Conservation (phyloP, 23 red algal genomes). For the Chondrus crispus region DNA sequence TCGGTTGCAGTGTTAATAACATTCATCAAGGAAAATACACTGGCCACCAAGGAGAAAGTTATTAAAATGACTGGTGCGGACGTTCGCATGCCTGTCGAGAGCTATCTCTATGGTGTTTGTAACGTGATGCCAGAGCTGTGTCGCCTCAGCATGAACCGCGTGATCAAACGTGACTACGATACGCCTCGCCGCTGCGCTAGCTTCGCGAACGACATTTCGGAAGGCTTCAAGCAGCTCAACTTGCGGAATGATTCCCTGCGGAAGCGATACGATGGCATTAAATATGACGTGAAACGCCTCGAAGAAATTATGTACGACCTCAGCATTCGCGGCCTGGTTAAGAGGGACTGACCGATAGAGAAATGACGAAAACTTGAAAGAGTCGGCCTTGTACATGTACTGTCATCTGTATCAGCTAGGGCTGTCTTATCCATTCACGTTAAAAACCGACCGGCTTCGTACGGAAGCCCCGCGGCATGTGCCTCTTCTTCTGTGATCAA, state of each 20-base stretch:
- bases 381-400: no score
- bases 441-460: no score
- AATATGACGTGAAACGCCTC: conserved; percentile 82
- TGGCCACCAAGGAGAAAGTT: conserved; percentile 7
- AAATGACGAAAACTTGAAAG: no score
- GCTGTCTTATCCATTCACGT: no score
- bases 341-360: no score
- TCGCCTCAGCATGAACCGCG: conserved; percentile 72
- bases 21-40: neutral
- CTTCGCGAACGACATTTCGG: conserved; percentile 63
- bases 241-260: conserved; percentile 89
- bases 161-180: conserved; percentile 65
- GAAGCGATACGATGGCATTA: conserved; percentile 80
- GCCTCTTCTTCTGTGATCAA: no score
- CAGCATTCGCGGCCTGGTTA: conserved; percentile 58
- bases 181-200: conserved; percentile 20
- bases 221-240: conserved; percentile 75
- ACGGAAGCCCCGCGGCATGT: no score
- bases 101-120: conserved; percentile 79
- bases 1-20: conserved; percentile 16
- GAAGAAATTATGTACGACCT: conserved; percentile 82
- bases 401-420: no score
- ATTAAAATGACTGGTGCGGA: conserved; percentile 5
- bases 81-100: conserved; percentile 51
- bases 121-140: conserved; percentile 57